Percentiles rank a stretch among this genome's conserved stretches.
phyloP scores from a whole-genome alignment of 495 filamentous ascomycete genomes.

The Cercophora sp. region DNA sequence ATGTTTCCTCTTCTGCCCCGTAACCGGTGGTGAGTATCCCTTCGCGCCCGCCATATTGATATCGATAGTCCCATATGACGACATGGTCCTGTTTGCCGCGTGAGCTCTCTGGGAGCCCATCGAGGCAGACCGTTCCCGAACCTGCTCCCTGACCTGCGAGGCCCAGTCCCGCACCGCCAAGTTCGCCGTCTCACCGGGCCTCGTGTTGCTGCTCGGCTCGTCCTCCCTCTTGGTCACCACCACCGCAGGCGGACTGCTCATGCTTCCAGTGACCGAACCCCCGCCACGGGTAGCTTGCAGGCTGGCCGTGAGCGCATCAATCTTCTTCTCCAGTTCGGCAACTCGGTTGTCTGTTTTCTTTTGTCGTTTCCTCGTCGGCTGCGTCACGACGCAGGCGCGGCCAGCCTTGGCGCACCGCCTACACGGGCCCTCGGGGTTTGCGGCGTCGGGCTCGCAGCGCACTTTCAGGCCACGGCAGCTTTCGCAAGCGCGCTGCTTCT shows the following conservation, averaged over 20 bases:
- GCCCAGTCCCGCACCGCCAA: slow-evolving; percentile 9
- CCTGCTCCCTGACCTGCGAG: slow-evolving; percentile 1
- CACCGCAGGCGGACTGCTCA: not conserved
- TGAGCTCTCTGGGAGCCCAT: not conserved
- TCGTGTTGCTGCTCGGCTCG: not conserved
- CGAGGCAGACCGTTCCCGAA: slow-evolving; percentile 2
- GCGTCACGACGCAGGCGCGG: slow-evolving; percentile 74
- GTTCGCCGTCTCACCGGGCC: not conserved
- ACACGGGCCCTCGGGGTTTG: slow-evolving; percentile 63
- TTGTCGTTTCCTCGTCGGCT: slow-evolving; percentile 78
- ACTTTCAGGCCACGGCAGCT: slow-evolving; percentile 88
- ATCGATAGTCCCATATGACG: slow-evolving; percentile 14
- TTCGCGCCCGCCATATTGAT: slow-evolving; percentile 21
- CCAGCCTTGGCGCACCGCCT: slow-evolving; percentile 82
- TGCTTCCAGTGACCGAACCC: not conserved
- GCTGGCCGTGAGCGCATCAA: slow-evolving; percentile 80
- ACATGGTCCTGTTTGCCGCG: not conserved
- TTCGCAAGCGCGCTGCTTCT: slow-evolving; percentile 87
- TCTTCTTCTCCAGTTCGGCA: slow-evolving; percentile 89
- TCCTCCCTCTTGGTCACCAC: not conserved
- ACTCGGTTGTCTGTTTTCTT: slow-evolving; percentile 93
- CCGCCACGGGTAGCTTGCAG: slow-evolving; percentile 55
- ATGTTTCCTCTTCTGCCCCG: slow-evolving; percentile 48
- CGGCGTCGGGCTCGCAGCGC: slow-evolving; percentile 72
- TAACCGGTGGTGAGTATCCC: slow-evolving; percentile 27